Percentiles rank a stretch among this genome's conserved stretches.
Evolutionary conservation across 495 filamentous ascomycete genomes (phyloP).

Genomic region (Neurospora cerealis): DNA sequence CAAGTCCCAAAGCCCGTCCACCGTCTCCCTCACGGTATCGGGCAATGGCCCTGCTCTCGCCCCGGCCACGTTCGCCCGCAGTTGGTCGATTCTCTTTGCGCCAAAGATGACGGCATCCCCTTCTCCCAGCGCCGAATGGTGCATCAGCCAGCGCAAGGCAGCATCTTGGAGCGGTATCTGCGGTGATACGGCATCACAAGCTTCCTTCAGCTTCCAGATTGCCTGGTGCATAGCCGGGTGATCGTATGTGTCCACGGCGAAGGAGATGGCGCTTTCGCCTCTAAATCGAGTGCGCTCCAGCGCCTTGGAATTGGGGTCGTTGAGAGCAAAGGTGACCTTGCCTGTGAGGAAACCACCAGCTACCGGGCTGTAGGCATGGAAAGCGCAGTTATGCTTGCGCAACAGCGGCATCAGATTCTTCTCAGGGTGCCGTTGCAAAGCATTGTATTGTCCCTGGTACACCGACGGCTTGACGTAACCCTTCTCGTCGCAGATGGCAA

Average conservation of each 20-base stretch:
- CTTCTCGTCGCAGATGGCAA: slow-evolving; percentile 31
- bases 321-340: slow-evolving; percentile 12
- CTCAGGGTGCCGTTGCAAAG: slow-evolving; percentile 29
- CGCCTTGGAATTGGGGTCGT: slow-evolving; percentile 14
- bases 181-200: background rate
- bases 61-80: background rate
- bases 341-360: slow-evolving; percentile 19
- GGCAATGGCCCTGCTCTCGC: background rate
- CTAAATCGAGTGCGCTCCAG: slow-evolving; percentile 25
- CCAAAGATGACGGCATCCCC: slow-evolving; percentile 48
- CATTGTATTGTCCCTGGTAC: slow-evolving; percentile 42
- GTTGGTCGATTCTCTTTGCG: slow-evolving; percentile 16
- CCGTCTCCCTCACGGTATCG: background rate
- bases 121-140: slow-evolving; percentile 37
- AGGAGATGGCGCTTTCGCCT: slow-evolving; percentile 6
- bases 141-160: slow-evolving; percentile 46
- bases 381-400: slow-evolving; percentile 29
- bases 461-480: slow-evolving; percentile 35
- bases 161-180: slow-evolving; percentile 20
- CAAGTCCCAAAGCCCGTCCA: background rate
- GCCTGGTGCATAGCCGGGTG: slow-evolving; percentile 30
- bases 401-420: slow-evolving; percentile 32
- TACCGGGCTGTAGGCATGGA: slow-evolving; percentile 29
- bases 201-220: slow-evolving; percentile 29
- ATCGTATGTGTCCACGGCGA: slow-evolving; percentile 34